Percentiles rank a stretch among this genome's conserved stretches.
phyloP scores from a whole-genome alignment of 1,284 basidiomycete genomes.

The Puccinia horiana region DNA sequence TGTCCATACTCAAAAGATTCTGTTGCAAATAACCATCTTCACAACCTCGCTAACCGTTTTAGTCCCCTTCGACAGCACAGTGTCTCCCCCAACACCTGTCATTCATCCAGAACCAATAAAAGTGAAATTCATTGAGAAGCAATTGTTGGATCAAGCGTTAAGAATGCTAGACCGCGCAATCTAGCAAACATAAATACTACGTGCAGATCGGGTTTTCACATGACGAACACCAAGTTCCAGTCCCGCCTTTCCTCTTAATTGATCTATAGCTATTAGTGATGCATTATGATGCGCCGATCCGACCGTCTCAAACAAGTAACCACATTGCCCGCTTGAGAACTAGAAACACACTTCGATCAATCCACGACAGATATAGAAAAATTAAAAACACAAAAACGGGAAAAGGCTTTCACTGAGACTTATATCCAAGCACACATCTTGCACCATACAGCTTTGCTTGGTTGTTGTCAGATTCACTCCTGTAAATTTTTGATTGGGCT shows the following conservation, averaged over 20 bases:
- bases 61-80: neutral
- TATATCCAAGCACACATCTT: neutral
- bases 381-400: neutral
- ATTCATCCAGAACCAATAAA: conserved; percentile 3
- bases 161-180: conserved; percentile 39
- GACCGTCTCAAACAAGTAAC: neutral
- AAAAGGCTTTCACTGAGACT: neutral
- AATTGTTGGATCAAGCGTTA: conserved; percentile 39
- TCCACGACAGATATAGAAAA: neutral
- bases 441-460: neutral
- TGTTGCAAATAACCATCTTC: too few relatives aligned
- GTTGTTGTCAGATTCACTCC: neutral
- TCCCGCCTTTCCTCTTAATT: neutral
- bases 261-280: neutral
- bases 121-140: conserved; percentile 41
- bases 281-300: neutral
- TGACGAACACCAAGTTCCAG: neutral
- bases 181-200: neutral
- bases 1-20: too few relatives aligned
- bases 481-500: neutral
- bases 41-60: too few relatives aligned
- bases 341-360: neutral
- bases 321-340: neutral
- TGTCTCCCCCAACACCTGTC: neutral
- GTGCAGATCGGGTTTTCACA: neutral